A percentile compares a stretch with the other conserved stretches of the same genome.
phyloP scores from a whole-genome alignment of 371 early-diverging fungal genomes.

The Parasitella parasitica region DNA sequence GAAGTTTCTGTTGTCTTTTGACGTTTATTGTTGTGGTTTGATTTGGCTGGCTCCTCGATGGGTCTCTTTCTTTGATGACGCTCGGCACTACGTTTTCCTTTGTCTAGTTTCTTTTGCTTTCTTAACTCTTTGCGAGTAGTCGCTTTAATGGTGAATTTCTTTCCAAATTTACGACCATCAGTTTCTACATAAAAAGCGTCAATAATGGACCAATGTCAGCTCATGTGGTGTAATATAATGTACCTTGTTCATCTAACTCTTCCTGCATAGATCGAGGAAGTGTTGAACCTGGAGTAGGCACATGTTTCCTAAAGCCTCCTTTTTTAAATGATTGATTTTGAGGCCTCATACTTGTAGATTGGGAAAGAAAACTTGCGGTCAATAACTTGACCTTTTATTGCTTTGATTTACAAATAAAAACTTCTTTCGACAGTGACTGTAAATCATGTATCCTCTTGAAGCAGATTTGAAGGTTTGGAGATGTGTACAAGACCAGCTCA shows the following conservation, averaged over 20 bases:
- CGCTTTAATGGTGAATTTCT: constrained; percentile 27
- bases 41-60: neutral
- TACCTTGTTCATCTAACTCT: constrained; percentile 41
- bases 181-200: constrained; percentile 8
- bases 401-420: too few relatives aligned
- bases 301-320: neutral
- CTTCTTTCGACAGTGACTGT: too few relatives aligned
- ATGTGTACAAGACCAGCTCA: too few relatives aligned
- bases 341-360: constrained; percentile 3
- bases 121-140: constrained; percentile 39
- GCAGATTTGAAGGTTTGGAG: too few relatives aligned
- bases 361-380: too few relatives aligned
- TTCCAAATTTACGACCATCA: constrained; percentile 43
- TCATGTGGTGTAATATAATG: too few relatives aligned
- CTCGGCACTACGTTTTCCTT: constrained; percentile 36
- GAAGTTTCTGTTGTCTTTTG: constrained; percentile 19
- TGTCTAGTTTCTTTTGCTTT: constrained; percentile 44
- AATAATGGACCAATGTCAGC: neutral
- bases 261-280: constrained; percentile 36
- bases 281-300: constrained; percentile 30
- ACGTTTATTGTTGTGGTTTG: constrained; percentile 22
- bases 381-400: too few relatives aligned
- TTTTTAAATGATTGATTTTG: constrained; percentile 7
- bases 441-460: too few relatives aligned
- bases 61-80: constrained; percentile 25